Evolutionary conservation across 148 eudicot genomes (phyloP).

Genomic region (Rhododendron ferrugineum): DNA sequence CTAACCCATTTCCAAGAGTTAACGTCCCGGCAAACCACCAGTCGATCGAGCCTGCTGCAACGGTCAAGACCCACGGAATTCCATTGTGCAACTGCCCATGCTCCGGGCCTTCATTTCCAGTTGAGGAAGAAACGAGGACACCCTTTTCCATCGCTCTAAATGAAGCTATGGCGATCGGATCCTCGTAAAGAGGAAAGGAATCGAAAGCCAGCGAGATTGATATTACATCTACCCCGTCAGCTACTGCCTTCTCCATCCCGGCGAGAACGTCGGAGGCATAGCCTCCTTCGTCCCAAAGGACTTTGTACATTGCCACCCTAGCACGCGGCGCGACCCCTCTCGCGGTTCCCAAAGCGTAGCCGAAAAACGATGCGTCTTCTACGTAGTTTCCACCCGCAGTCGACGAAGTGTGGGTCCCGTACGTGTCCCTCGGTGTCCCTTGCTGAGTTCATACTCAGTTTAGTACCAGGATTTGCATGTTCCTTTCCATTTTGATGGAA

Average conservation of each 20-base stretch:
- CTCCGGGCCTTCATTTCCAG: constrained; percentile 16
- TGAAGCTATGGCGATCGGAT: constrained; percentile 31
- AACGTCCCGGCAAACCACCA: constrained; percentile 21
- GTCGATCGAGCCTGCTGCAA: constrained; percentile 30
- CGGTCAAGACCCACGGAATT: constrained; percentile 30
- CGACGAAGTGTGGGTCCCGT: constrained; percentile 28
- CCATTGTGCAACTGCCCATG: constrained; percentile 19
- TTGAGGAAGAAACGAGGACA: constrained; percentile 23
- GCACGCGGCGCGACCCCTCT: constrained; percentile 33
- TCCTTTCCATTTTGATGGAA: constrained; percentile 38
- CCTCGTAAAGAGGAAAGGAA: constrained; percentile 18
- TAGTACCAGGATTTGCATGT: constrained; percentile 19
- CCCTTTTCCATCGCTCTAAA: constrained; percentile 32
- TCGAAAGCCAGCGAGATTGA: constrained; percentile 31
- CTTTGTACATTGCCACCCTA: constrained; percentile 31
- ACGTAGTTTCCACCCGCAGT: constrained; percentile 31
- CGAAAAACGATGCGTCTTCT: constrained; percentile 14
- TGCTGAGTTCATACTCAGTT: constrained; percentile 19
- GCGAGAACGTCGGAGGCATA: constrained; percentile 24
- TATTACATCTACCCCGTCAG: constrained; percentile 32
- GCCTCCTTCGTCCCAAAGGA: constrained; percentile 12
- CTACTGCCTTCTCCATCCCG: constrained; percentile 30
- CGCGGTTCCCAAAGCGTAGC: constrained; percentile 31
- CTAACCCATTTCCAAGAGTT: constrained; percentile 24
- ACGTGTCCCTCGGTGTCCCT: constrained; percentile 29